A percentile compares a stretch with the other conserved stretches of the same genome.
Conservation (phyloP, 257 asterid species). For the Nicotiana tabacum region DNA sequence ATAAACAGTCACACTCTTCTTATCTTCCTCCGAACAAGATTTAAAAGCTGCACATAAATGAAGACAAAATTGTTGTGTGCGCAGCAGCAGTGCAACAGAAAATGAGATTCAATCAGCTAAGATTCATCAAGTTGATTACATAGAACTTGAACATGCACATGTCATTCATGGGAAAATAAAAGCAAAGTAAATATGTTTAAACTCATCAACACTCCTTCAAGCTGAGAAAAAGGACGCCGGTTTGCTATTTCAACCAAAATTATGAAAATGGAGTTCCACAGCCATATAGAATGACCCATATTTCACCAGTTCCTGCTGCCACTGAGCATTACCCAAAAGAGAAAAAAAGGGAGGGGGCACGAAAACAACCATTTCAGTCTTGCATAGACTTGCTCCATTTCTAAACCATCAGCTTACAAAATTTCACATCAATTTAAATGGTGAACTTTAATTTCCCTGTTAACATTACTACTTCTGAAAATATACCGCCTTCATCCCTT, state of each 20-base stretch:
- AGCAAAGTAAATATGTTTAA: neutral
- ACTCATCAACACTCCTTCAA: neutral
- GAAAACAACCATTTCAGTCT: neutral
- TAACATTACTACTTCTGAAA: neutral
- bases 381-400: neutral
- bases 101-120: neutral
- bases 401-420: neutral
- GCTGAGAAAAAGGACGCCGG: neutral
- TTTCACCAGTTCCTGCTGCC: neutral
- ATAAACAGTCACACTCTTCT: slow-evolving; percentile 42
- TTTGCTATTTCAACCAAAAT: neutral
- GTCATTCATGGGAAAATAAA: slow-evolving; percentile 2
- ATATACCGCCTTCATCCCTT: neutral
- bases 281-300: neutral
- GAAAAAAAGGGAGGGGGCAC: too few relatives aligned
- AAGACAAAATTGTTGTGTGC: neutral
- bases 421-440: neutral
- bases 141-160: neutral
- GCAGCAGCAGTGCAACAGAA: neutral
- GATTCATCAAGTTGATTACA: neutral
- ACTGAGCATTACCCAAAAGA: neutral
- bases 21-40: slow-evolving; percentile 55
- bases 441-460: neutral
- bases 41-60: slow-evolving; percentile 46
- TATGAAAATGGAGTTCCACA: neutral